Base-by-base conservation (phyloP, 495 filamentous ascomycete genomes). In the Terfezia claveryi region DNA sequence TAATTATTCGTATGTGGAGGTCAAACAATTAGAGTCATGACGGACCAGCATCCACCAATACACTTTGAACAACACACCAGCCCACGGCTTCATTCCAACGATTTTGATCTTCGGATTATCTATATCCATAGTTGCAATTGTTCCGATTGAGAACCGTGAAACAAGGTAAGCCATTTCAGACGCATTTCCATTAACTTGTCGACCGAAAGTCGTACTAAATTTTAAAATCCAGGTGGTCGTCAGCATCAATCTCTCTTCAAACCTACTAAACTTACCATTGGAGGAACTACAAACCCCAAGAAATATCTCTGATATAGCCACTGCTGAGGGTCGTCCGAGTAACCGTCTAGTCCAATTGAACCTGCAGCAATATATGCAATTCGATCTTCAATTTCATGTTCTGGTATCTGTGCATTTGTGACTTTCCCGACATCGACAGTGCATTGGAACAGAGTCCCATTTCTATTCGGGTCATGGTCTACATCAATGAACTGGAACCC, bases 381-480 rank as follows among this genome's bases (percentile, higher is more conserved):
- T 1, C 11, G 2, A 46, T 55, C 55, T 10, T 62, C 56, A 11
- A 65, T 38, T 23, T 38, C 44, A n/a, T 50, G 55, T 9, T 56
- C 50, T 7, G 23, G 16, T n/a, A 17, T 16, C 12, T 36, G 50
- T 23, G 51, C 57, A 36, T 57, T 57, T 4, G 10, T 11, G 36
- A 65, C 57, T 14, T 49, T 20, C 7, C 56, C 51, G 50, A 65
- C 16, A 14, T 12, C 37, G 12, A 62, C 44, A 10, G 60, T 55
- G 38, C 63, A 65, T 38, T 59, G 55, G 53, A 59, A 65, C 36
- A 65, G 59, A 41, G 23, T 37, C 32, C 62, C 62, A 36, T 56
- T 38, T 23, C 9, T 20, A 8, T 50, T 16, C 8, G 16, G 10
- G 23, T 49, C 38, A 23, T 32, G 32, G 17, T 36, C 36, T n/a